Percentiles rank a stretch among this genome's conserved stretches.
phyloP scores from a whole-genome alignment of 106 monocot genomes.

The Dioscorea alata region DNA sequence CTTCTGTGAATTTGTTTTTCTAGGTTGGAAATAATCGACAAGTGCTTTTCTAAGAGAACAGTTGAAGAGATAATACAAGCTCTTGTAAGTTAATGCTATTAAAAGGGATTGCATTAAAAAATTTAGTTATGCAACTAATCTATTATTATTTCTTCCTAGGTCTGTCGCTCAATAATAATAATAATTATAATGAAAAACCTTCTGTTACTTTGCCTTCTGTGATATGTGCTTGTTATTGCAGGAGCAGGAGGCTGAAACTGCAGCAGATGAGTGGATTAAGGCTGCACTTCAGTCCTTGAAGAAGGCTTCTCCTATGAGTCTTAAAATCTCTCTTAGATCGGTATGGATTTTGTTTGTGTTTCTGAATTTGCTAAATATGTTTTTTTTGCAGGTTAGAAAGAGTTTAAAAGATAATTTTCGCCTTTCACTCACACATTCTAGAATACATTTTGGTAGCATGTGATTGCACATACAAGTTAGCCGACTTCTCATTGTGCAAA shows the following conservation, averaged over 20 bases:
- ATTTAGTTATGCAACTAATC: no score
- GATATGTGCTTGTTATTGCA: neutral
- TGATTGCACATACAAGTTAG: neutral
- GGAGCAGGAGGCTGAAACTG: slow-evolving; percentile 56
- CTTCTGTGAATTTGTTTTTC: neutral
- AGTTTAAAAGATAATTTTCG: neutral
- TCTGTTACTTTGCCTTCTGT: no score
- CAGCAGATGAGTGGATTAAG: slow-evolving; percentile 53
- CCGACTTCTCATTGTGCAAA: neutral
- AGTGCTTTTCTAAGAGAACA: slow-evolving; percentile 76
- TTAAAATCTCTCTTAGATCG: slow-evolving; percentile 83
- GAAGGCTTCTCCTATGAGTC: slow-evolving; percentile 86
- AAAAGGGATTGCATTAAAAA: no score
- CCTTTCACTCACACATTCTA: neutral
- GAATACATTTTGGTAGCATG: neutral
- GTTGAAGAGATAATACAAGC: slow-evolving; percentile 83
- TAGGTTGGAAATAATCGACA: slow-evolving; percentile 81
- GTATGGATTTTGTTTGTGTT: slow-evolving; percentile 26
- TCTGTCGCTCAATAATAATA: no score
- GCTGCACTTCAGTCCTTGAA: slow-evolving; percentile 67
- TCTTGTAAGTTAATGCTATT: slow-evolving; percentile 56
- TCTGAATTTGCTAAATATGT: no score
- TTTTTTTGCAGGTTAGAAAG: neutral
- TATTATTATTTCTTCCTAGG: no score
- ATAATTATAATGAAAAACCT: no score